Evolutionary conservation across 345 rosid species (phyloP), one percentile per base, ranked within the genome.

Genomic region (Schrenkiella parvula): DNA sequence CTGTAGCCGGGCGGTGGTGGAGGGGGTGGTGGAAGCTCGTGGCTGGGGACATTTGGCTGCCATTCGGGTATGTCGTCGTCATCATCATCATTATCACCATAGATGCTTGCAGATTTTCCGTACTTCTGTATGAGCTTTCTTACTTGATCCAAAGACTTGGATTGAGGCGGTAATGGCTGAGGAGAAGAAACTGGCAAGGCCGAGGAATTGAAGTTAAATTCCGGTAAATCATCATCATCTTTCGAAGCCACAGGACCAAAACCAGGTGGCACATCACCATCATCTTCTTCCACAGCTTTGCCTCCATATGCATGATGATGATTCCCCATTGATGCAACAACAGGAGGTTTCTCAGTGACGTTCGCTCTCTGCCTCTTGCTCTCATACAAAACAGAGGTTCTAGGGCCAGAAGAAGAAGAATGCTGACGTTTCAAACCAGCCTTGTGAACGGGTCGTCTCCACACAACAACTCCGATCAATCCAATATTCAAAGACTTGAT

Each of bases 1-100:
- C 76, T 64, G 25, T 64, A 76, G 3, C 71, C 67, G 0, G 61
- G 71, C 12, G 72, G 76, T 28, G 71, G 71, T 8, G 74, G 79
- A 0, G 80, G 66, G 0, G 71, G 75, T 1, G 70, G 75, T 13
- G 64, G 80, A 48, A 76, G 67, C 62, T 64, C 71, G 39, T 76
- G 75, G 80, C 1, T 62, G 35, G 34, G 23, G 5, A 29, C 68
- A 28, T 85, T 83, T 21, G 98, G 99, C 17, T 80, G 90, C 99
- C 98, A 95, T 77, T 95, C 99, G 0, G 99, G 99, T 78, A 95
- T 95, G 54, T 91, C 97, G 2, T 93, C 95, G 0, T 87, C 97
- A 0, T 88, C 96, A 10, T 88, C 96, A 11, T 89, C 84, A 60
- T 55, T 29, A 32, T 54, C 51, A 37, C 55, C 92, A 87, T 64